Conservation (phyloP, 768 basidiomycete genomes). For the Lentinula lateritia region DNA sequence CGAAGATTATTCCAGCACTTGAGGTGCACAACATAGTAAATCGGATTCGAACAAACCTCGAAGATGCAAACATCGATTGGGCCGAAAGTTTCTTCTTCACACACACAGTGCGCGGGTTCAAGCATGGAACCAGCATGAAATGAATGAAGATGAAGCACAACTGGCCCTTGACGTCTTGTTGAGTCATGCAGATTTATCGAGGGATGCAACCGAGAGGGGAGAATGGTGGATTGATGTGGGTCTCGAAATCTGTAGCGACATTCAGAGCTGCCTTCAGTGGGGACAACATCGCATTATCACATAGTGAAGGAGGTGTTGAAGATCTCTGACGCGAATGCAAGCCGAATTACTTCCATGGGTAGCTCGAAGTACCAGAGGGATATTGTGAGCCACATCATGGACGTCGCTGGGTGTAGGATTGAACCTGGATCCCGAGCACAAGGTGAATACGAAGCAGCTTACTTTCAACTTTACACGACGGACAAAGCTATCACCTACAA, state of each 20-base stretch:
- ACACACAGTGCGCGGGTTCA: constrained; percentile 22
- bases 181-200: neutral
- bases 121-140: constrained; percentile 15
- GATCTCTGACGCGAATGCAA: constrained; percentile 10
- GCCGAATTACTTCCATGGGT: constrained; percentile 14
- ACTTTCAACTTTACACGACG: constrained; percentile 27
- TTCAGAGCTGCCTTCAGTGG: constrained; percentile 23
- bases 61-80: constrained; percentile 10
- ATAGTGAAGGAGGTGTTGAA: constrained; percentile 13
- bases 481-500: constrained; percentile 25
- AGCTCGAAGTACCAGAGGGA: constrained; percentile 21
- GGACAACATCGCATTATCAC: constrained; percentile 19
- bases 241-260: constrained; percentile 15
- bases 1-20: constrained; percentile 7
- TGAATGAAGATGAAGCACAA: neutral
- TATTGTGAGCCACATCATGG: constrained; percentile 20
- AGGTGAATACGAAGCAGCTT: constrained; percentile 13
- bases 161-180: neutral
- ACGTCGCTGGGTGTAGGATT: constrained; percentile 25
- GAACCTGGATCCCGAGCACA: constrained; percentile 12
- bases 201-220: neutral
- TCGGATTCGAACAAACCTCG: neutral
- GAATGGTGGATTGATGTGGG: constrained; percentile 27
- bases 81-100: constrained; percentile 18
- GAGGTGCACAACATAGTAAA: constrained; percentile 2